phyloP scores from a whole-genome alignment of 345 rosid species.

The Dipteronia dyeriana region DNA sequence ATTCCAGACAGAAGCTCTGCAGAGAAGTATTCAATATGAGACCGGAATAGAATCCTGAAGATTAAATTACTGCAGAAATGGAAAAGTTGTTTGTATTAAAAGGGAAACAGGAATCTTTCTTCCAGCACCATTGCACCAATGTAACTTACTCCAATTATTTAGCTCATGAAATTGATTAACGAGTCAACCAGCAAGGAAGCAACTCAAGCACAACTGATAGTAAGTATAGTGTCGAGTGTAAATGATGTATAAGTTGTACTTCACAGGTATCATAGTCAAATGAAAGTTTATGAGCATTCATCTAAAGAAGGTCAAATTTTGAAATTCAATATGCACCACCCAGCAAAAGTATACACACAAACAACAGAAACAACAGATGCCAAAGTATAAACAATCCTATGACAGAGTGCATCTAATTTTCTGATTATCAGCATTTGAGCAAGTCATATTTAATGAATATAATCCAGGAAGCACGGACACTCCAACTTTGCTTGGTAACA shows the following conservation, averaged over 20 bases:
- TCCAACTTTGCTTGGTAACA: no score
- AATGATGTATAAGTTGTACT: background rate
- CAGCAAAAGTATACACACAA: background rate
- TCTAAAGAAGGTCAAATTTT: background rate
- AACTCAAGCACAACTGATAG: background rate
- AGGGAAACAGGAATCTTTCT: background rate
- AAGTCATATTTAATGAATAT: background rate
- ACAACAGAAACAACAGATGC: background rate
- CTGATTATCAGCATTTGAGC: background rate
- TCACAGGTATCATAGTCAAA: background rate
- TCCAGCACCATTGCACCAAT: no score
- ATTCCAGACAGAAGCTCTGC: constrained; percentile 84
- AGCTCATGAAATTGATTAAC: background rate
- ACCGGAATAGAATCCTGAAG: constrained; percentile 10
- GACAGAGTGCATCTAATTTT: background rate
- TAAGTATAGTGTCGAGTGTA: background rate
- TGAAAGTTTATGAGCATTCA: background rate
- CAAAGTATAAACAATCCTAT: background rate
- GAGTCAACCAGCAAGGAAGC: background rate
- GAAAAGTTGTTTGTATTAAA: background rate
- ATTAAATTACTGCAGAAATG: background rate
- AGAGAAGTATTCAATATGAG: constrained; percentile 23
- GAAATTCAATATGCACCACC: background rate
- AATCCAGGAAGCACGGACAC: background rate
- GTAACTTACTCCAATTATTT: background rate